Conservation (phyloP, 306 rosid species). For the Cyclanthera cordifolia region DNA sequence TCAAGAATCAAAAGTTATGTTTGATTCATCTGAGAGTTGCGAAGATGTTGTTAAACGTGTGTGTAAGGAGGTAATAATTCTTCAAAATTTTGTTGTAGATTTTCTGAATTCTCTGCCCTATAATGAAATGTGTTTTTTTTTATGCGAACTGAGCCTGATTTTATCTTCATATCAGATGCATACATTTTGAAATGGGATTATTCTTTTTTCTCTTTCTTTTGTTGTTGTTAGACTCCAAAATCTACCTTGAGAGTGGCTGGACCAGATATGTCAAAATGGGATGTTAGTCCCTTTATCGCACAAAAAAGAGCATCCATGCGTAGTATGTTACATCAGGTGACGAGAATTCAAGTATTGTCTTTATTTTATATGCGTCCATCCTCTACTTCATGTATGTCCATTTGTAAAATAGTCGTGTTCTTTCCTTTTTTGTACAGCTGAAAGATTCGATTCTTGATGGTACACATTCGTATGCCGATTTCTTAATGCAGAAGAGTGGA, state of each 20-base stretch:
- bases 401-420: background rate
- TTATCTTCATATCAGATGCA: background rate
- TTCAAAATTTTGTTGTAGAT: conserved; percentile 9
- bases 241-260: conserved; percentile 28
- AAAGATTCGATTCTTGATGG: conserved; percentile 52
- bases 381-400: background rate
- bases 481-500: conserved; percentile 42
- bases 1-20: conserved; percentile 26
- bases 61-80: conserved; percentile 32
- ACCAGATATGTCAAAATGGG: conserved; percentile 32
- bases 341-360: background rate
- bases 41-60: conserved; percentile 39
- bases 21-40: conserved; percentile 36
- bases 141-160: conserved; percentile 7
- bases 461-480: conserved; percentile 38
- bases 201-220: background rate
- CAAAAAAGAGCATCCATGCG: conserved; percentile 41
- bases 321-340: conserved; percentile 51
- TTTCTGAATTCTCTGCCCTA: background rate
- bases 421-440: conserved; percentile 35
- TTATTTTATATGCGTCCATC: conserved; percentile 10
- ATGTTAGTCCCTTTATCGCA: conserved; percentile 30
- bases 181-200: background rate
- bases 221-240: conserved; percentile 27
- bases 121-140: background rate